Percentiles rank a stretch among this genome's conserved stretches.
phyloP scores from a whole-genome alignment of 2,329 filamentous ascomycete species.

The Ambrosiella cleistominuta region DNA sequence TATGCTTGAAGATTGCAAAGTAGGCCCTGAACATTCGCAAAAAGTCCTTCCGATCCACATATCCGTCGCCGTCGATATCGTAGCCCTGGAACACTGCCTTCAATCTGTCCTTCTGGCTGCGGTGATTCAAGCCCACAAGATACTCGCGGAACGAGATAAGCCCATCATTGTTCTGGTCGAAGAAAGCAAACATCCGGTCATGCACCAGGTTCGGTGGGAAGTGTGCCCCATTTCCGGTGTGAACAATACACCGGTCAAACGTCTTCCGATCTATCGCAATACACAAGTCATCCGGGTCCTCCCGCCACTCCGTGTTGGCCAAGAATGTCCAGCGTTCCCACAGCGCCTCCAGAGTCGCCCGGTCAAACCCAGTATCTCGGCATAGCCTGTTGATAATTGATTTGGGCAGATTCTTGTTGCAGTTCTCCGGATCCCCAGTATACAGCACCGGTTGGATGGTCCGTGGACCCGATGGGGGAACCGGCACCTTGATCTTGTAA shows the following conservation, averaged over 20 bases:
- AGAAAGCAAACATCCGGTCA: slow-evolving; percentile 92
- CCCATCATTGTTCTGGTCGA: slow-evolving; percentile 77
- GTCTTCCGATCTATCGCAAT: slow-evolving; percentile 83
- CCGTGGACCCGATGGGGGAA: slow-evolving; percentile 64
- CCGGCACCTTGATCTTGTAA: slow-evolving; percentile 85
- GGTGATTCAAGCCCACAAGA: slow-evolving; percentile 58
- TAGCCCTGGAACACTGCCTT: slow-evolving; percentile 70
- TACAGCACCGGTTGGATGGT: slow-evolving; percentile 76
- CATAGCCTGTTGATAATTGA: slow-evolving; percentile 50
- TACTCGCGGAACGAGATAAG: slow-evolving; percentile 90
- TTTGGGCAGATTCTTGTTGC: slow-evolving; percentile 48
- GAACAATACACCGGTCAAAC: slow-evolving; percentile 80
- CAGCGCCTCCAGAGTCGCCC: slow-evolving; percentile 74
- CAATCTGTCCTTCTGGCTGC: slow-evolving; percentile 51
- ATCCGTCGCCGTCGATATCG: slow-evolving; percentile 78
- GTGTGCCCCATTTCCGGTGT: slow-evolving; percentile 62
- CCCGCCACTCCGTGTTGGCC: slow-evolving; percentile 67
- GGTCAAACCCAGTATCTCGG: slow-evolving; percentile 60
- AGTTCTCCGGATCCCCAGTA: slow-evolving; percentile 63
- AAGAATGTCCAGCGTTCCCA: slow-evolving; percentile 97
- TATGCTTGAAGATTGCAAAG: slow-evolving; percentile 76
- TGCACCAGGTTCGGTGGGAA: slow-evolving; percentile 77
- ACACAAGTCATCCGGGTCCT: slow-evolving; percentile 59
- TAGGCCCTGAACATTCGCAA: slow-evolving; percentile 83
- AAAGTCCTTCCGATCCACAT: slow-evolving; percentile 70